Conservation (phyloP, 192 early-diverging fungal species). For the Gonapodya sp. region DNA sequence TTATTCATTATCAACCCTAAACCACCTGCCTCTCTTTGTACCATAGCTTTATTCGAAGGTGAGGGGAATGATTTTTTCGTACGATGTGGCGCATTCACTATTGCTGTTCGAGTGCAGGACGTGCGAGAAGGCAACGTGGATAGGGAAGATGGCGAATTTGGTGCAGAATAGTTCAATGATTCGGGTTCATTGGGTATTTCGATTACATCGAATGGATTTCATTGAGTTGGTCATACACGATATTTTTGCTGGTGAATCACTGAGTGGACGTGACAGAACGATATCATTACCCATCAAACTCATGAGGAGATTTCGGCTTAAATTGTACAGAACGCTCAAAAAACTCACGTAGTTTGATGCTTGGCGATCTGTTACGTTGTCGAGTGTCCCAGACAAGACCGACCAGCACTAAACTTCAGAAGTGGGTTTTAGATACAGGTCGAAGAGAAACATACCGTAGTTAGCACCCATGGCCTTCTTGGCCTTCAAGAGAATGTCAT, state of each 20-base stretch:
- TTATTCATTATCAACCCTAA: not conserved
- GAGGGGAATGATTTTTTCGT: too few species aligned
- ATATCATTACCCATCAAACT: too few species aligned
- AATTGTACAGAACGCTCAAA: not conserved
- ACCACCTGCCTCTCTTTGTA: not conserved
- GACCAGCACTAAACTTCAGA: too few species aligned
- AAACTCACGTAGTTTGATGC: not conserved
- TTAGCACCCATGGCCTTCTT: conserved; percentile 1
- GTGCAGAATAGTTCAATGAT: too few species aligned
- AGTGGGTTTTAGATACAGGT: too few species aligned
- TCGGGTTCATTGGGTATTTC: too few species aligned
- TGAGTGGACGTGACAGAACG: too few species aligned
- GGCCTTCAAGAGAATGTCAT: not conserved
- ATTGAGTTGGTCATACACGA: too few species aligned
- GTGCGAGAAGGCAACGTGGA: not conserved
- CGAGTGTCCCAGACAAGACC: too few species aligned
- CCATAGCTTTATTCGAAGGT: not conserved
- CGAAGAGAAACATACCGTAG: not conserved
- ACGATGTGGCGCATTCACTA: not conserved
- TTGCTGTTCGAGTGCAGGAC: not conserved
- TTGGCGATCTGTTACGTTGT: not conserved
- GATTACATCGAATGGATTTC: too few species aligned
- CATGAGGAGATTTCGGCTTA: too few species aligned
- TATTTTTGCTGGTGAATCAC: too few species aligned
- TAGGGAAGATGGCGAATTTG: not conserved